A percentile compares a stretch with the other conserved stretches of the same genome.
phyloP scores from a whole-genome alignment of 805 yeast genomes.

The Teunomyces lycoperdinae region DNA sequence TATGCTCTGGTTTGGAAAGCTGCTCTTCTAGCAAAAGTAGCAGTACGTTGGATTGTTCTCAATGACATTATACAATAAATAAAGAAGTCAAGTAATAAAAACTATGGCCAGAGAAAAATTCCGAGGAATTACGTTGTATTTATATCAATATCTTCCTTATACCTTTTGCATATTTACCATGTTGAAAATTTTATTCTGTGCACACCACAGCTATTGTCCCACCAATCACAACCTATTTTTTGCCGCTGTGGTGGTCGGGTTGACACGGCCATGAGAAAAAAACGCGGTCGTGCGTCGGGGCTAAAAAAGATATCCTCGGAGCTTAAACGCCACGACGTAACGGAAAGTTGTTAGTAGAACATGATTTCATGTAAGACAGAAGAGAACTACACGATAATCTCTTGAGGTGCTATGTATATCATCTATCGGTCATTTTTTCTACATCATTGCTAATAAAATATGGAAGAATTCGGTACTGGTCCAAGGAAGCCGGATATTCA shows the following conservation, averaged over 20 bases:
- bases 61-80: conserved; percentile 21
- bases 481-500: background rate
- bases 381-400: too few relatives aligned
- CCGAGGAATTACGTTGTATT: conserved; percentile 2
- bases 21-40: conserved; percentile 26
- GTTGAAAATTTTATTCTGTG: conserved; percentile 3
- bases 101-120: background rate
- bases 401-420: too few relatives aligned
- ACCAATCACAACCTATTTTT: conserved; percentile 2
- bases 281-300: conserved; percentile 2
- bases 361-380: too few relatives aligned
- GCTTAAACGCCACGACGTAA: background rate
- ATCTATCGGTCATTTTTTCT: too few relatives aligned
- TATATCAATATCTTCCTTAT: conserved; percentile 1
- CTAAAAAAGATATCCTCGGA: conserved; percentile 2
- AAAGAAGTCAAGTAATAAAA: conserved; percentile 1
- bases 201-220: background rate
- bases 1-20: conserved; percentile 24
- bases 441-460: background rate
- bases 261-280: conserved; percentile 3
- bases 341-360: background rate
- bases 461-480: background rate
- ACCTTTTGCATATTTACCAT: conserved; percentile 3
- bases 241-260: conserved; percentile 3
- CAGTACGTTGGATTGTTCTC: conserved; percentile 37